A percentile compares a stretch with the other conserved stretches of the same genome.
These are phyloP conservation scores for Huntiella savannae DNA, from an alignment of 2,329 filamentous ascomycete genomes.

Conservation along the genomic window DNA sequence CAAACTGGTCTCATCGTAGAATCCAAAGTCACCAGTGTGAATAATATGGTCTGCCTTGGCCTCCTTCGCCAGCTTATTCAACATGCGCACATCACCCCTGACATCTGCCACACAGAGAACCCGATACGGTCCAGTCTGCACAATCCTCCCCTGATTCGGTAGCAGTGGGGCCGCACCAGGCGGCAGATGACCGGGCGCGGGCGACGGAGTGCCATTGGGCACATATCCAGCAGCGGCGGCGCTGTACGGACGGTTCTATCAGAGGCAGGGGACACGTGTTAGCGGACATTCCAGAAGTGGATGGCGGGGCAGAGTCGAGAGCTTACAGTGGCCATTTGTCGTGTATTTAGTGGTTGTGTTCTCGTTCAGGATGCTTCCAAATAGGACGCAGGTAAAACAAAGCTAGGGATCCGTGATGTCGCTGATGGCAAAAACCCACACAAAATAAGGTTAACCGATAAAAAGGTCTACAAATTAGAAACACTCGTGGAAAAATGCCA, in stretches of 20 bases:
- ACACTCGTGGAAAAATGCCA: too few species aligned
- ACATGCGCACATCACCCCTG: constrained; percentile 73
- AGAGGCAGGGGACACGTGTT: constrained; percentile 12
- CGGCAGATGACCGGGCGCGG: constrained; percentile 16
- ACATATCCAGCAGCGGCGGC: constrained; percentile 33
- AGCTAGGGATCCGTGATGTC: too few species aligned
- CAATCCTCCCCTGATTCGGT: constrained; percentile 46
- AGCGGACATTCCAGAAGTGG: constrained; percentile 11
- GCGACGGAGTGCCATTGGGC: constrained; percentile 35
- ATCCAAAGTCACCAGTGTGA: constrained; percentile 96
- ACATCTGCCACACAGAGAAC: constrained; percentile 55
- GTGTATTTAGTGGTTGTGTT: too few species aligned
- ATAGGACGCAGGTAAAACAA: too few species aligned
- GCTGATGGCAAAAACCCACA: too few species aligned
- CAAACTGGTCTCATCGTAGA: constrained; percentile 90
- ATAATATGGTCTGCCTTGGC: constrained; percentile 94
- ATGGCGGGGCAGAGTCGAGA: constrained; percentile 11
- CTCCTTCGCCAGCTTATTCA: constrained; percentile 91
- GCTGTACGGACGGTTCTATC: constrained; percentile 27
- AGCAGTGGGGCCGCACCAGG: constrained; percentile 44
- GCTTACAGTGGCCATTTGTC: constrained; percentile 3
- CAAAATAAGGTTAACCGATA: too few species aligned
- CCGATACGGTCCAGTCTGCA: constrained; percentile 46
- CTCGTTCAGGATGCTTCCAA: too few species aligned
- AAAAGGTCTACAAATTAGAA: too few species aligned